A percentile compares a stretch with the other conserved stretches of the same genome.
Evolutionary conservation across 1,139 yeast species (phyloP).

Genomic region (Candida freyschussii): DNA sequence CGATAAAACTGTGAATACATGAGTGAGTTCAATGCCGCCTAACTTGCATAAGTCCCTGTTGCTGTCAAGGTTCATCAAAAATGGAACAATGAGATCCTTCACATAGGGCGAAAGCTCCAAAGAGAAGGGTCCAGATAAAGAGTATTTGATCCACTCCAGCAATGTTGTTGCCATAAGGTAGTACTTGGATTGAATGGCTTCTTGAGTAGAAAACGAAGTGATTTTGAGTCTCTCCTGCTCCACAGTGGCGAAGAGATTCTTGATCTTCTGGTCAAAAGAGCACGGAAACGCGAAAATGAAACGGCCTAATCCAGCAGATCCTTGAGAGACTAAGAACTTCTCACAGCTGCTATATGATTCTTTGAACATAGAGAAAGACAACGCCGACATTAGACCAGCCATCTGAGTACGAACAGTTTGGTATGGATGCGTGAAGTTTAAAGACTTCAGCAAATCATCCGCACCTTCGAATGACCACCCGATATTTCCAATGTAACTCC

Average conservation of each 20-base stretch:
- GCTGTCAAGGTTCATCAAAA: constrained; percentile 58
- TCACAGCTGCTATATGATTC: constrained; percentile 44
- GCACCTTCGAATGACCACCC: constrained; percentile 58
- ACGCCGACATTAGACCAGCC: constrained; percentile 57
- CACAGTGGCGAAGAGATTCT: constrained; percentile 38
- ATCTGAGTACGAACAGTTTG: constrained; percentile 70
- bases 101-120: constrained; percentile 37
- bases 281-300: constrained; percentile 27
- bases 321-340: constrained; percentile 39
- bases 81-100: constrained; percentile 56
- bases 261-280: constrained; percentile 28
- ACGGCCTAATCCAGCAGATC: constrained; percentile 33
- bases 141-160: constrained; percentile 25
- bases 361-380: constrained; percentile 49
- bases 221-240: constrained; percentile 40
- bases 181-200: constrained; percentile 32
- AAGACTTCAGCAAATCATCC: constrained; percentile 41
- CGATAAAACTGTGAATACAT: constrained; percentile 51
- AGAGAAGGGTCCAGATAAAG: constrained; percentile 25
- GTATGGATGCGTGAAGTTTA: constrained; percentile 58
- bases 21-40: constrained; percentile 55
- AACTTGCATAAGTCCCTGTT: constrained; percentile 82
- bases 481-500: constrained; percentile 48
- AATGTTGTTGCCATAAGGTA: constrained; percentile 33
- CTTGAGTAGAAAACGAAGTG: constrained; percentile 28